phyloP scores from a whole-genome alignment of 345 rosid species.

The Acer yangbiense region DNA sequence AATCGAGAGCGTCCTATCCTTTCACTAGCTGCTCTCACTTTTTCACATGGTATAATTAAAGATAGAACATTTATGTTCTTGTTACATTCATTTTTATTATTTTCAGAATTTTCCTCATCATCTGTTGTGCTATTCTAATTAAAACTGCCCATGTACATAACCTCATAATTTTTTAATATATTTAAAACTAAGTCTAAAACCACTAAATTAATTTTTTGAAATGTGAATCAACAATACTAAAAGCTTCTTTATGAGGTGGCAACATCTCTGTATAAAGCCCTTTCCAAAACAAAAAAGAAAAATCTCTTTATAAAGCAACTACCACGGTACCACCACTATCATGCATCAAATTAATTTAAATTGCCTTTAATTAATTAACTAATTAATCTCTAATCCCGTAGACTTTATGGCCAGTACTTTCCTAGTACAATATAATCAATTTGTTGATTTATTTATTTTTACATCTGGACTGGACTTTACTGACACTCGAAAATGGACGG shows the following conservation, averaged over 20 bases:
- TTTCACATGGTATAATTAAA: constrained; percentile 2
- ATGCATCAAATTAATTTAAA: not conserved
- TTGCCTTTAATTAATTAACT: constrained; percentile 1
- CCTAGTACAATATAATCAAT: not conserved
- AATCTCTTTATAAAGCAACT: not conserved
- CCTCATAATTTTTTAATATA: not conserved
- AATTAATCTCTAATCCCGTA: not conserved
- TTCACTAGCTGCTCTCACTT: not conserved
- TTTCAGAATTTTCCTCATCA: not conserved
- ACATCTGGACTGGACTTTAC: not conserved
- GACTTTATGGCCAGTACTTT: not conserved
- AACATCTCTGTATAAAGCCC: not conserved
- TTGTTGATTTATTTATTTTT: not conserved
- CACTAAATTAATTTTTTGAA: too few species aligned
- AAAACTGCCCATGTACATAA: too few species aligned
- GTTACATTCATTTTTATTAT: not conserved
- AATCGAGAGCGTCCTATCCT: not conserved
- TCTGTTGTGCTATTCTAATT: not conserved
- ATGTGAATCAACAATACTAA: not conserved
- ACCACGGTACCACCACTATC: not conserved
- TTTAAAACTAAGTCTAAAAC: not conserved
- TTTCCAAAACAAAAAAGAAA: too few species aligned
- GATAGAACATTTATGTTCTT: not conserved
- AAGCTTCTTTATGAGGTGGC: not conserved
- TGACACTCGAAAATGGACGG: too few species aligned